Evolutionary conservation across 2,329 filamentous ascomycete species (phyloP), one percentile per base, ranked within the genome.

Genomic region (Arthroderma uncinatum): DNA sequence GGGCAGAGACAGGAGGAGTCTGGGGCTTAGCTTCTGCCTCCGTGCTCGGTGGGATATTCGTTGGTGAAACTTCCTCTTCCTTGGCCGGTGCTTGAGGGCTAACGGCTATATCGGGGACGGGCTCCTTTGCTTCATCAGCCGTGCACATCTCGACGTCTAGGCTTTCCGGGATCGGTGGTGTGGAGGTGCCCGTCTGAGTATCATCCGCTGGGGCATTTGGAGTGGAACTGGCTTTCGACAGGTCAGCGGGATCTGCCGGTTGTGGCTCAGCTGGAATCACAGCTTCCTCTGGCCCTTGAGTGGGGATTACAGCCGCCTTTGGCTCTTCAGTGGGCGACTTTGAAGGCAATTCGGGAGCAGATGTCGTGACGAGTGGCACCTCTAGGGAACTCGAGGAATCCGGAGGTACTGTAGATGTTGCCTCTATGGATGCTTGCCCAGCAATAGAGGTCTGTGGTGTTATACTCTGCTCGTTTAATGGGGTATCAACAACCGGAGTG

Each of bases 291-390:
- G 30, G n/a, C n/a, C 19, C 14, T 52, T 54, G n/a, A 19, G 36
- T 36, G 25, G n/a, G 33, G 5, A n/a, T 25, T 44, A 59, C 30
- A 48, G 48, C 42, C 61, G 60, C 23, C 53, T 53, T 57, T 57
- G 59, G 34, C 36, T 53, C n/a, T 53, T 52, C 28, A 57, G 34
- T 9, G 19, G 16, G 33, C 12, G 40, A 44, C 12, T 44, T 44
- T 23, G 40, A 40, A 34, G 58, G 30, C 33, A 44, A 9, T 55
- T 52, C 23, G 56, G 44, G n/a, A 14, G 10, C 34, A n/a, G 19
- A 21, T 5, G 8, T 48, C 16, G 33, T 4, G 21, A 50, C 12
- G 25, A 55, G 54, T 2, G 59, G 54, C 3, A 53, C n/a, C 2
- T 57, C 54, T 14, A 56, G 54, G 1, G 54, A 54, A 10, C n/a